phyloP scores from a whole-genome alignment of 352 stramenopile genomes.

The Aphanomyces astaci region DNA sequence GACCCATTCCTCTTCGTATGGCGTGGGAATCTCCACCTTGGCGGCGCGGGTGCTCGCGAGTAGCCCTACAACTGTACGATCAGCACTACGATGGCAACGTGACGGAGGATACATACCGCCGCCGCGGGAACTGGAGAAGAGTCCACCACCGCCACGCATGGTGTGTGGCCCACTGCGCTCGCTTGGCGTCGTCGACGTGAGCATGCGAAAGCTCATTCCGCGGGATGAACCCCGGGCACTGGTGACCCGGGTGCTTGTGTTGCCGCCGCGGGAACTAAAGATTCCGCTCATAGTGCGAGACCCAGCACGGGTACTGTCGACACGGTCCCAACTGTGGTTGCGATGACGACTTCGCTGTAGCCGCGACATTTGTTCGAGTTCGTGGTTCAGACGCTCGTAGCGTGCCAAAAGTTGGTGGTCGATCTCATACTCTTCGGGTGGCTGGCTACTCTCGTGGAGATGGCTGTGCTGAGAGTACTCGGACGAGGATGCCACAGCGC shows the following conservation, averaged over 20 bases:
- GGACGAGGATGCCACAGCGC: neutral
- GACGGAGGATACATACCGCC: no score
- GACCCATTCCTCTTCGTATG: slow-evolving; percentile 21
- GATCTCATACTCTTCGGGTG: slow-evolving; percentile 23
- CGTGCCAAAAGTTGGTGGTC: slow-evolving; percentile 20
- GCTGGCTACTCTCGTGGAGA: neutral
- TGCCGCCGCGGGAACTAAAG: slow-evolving; percentile 6
- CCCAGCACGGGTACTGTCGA: slow-evolving; percentile 1
- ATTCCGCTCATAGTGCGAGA: slow-evolving; percentile 2
- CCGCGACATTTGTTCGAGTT: slow-evolving; percentile 21
- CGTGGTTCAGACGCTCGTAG: slow-evolving; percentile 21
- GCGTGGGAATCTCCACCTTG: slow-evolving; percentile 17
- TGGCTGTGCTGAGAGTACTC: neutral
- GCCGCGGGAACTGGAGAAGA: slow-evolving; percentile 11
- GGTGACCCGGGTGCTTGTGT: neutral
- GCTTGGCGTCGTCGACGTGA: slow-evolving; percentile 1
- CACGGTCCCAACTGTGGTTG: slow-evolving; percentile 22
- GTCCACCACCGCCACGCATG: neutral
- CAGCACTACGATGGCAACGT: no score
- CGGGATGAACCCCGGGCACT: neutral
- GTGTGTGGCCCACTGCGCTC: neutral
- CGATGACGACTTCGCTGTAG: slow-evolving; percentile 18
- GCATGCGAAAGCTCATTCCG: slow-evolving; percentile 2
- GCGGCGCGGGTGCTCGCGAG: neutral
- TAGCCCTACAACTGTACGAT: neutral